phyloP scores from a whole-genome alignment of 306 rosid species.

The Psophocarpus tetragonolobus region DNA sequence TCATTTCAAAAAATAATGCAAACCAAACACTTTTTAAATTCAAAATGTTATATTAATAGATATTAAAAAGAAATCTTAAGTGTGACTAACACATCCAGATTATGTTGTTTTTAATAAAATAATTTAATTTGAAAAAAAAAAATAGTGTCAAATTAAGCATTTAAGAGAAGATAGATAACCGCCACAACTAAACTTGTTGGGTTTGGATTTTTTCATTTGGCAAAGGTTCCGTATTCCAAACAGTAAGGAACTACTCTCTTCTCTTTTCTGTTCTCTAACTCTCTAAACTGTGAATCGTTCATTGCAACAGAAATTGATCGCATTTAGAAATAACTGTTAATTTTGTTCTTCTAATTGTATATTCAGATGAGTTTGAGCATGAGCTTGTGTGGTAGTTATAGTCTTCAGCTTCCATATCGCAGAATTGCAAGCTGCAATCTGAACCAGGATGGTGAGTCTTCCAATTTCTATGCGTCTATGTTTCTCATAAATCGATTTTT shows the following conservation, averaged over 20 bases:
- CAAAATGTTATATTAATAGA: background rate
- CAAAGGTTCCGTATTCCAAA: background rate
- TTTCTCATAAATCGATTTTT: background rate
- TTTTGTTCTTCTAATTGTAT: background rate
- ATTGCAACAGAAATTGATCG: background rate
- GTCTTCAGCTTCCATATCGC: constrained; percentile 28
- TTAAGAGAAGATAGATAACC: background rate
- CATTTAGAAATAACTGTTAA: background rate
- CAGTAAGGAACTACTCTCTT: background rate
- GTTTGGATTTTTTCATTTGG: background rate
- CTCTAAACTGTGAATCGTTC: background rate
- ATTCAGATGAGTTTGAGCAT: constrained; percentile 42
- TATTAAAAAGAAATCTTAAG: too few relatives aligned
- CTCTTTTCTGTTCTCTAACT: background rate
- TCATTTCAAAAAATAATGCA: too few relatives aligned
- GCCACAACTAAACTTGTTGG: background rate
- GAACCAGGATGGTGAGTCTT: constrained; percentile 20
- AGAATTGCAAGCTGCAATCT: constrained; percentile 33
- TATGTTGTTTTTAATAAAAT: too few relatives aligned
- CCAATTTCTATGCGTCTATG: background rate
- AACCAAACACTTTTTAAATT: too few relatives aligned
- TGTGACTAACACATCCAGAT: too few relatives aligned
- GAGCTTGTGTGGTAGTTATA: constrained; percentile 31
- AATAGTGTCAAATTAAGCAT: background rate
- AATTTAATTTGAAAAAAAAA: background rate